Percentiles rank a stretch among this genome's conserved stretches.
Conservation (phyloP, 768 basidiomycete genomes). For the Tricholoma furcatifolium region DNA sequence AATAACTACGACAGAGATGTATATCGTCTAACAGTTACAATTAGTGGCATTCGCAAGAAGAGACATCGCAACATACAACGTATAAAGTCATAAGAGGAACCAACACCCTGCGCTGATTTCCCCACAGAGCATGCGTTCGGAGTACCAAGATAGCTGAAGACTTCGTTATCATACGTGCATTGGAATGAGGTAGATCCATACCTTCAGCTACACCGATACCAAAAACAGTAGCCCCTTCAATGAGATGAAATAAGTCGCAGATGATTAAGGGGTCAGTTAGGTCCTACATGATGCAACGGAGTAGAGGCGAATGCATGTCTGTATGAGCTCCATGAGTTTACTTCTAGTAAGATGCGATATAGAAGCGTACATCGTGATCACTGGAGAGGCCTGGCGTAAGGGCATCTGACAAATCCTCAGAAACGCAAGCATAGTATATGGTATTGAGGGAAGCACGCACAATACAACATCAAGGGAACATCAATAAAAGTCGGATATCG, state of each 20-base stretch:
- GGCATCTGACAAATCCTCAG: background rate
- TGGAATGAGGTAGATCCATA: background rate
- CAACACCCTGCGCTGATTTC: slow-evolving; percentile 8
- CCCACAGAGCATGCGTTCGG: slow-evolving; percentile 20
- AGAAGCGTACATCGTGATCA: background rate
- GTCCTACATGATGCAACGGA: slow-evolving; percentile 2
- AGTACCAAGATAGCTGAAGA: slow-evolving; percentile 16
- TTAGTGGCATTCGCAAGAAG: background rate
- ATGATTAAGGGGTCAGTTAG: background rate
- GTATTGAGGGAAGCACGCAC: slow-evolving; percentile 7
- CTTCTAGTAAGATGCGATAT: background rate
- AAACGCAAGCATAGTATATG: background rate
- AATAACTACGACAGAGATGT: slow-evolving; percentile 2
- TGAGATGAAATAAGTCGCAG: background rate
- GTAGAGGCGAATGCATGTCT: slow-evolving; percentile 8
- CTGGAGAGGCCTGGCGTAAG: background rate
- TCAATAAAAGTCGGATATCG: slow-evolving; percentile 27
- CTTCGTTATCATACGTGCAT: background rate
- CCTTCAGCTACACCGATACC: slow-evolving; percentile 14
- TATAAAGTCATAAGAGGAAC: slow-evolving; percentile 5
- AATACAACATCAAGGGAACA: slow-evolving; percentile 16
- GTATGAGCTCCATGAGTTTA: background rate
- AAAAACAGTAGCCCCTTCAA: slow-evolving; percentile 2
- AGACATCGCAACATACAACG: background rate
- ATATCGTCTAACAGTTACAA: background rate